A percentile compares a stretch with the other conserved stretches of the same genome.
Conservation (phyloP, 129 eudicot species). For the Artemisia annua region DNA sequence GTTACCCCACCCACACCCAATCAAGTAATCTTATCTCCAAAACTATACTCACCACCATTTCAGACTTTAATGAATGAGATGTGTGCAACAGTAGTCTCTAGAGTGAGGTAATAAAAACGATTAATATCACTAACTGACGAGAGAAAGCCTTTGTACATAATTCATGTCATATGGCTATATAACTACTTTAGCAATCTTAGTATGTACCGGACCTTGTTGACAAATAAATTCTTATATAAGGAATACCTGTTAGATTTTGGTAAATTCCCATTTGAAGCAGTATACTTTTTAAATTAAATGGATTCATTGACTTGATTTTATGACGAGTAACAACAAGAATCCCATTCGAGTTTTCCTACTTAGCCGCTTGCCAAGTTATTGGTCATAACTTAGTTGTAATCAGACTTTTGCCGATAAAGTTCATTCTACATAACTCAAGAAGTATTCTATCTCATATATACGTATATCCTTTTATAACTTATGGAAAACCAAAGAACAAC, state of each 20-base stretch:
- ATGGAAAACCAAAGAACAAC: not conserved
- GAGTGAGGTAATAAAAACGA: too few species aligned
- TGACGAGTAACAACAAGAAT: not conserved
- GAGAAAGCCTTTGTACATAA: not conserved
- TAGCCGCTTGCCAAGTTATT: not conserved
- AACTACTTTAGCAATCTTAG: not conserved
- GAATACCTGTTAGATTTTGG: not conserved
- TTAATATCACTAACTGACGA: not conserved
- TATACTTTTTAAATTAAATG: not conserved
- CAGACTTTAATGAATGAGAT: too few species aligned
- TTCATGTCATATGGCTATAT: not conserved
- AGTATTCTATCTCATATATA: constrained; percentile 1
- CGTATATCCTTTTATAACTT: not conserved
- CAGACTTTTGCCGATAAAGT: not conserved
- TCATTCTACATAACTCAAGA: constrained; percentile 1
- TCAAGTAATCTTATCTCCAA: too few species aligned
- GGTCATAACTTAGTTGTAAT: not conserved
- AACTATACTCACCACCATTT: too few species aligned
- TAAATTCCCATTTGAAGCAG: not conserved
- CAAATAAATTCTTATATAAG: not conserved
- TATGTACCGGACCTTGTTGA: not conserved
- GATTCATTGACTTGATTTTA: not conserved
- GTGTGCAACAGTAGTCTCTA: too few species aligned
- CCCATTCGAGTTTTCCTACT: constrained; percentile 4
- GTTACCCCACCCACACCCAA: too few species aligned